Base-by-base conservation (phyloP, 2,329 filamentous ascomycete species). In the Neurospora sp. region DNA sequence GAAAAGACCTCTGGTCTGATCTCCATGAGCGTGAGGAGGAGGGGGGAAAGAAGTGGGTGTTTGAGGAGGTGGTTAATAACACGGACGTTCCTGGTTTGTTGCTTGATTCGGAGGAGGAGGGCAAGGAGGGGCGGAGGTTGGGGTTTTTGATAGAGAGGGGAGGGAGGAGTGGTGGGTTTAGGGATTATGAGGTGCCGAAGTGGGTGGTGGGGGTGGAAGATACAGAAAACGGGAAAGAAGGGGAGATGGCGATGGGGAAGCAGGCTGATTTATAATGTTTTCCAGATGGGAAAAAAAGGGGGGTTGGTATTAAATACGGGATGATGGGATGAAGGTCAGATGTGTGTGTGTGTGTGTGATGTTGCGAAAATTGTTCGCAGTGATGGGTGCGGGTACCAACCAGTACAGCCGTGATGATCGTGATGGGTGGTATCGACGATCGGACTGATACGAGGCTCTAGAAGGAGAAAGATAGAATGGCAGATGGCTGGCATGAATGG, bases 1-100 rank as follows among this genome's bases (percentile, higher is more conserved):
- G 87, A 0, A 76, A 79, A 70, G 87, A 89, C 72, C 75, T 89
- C 5, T 89, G 86, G 82, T 85, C 85, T 2, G 5, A 62, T 33
- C 0, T 62, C 3, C 52, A 62, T 1, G 52, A 33, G 52, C 23
- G 13, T 1, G 13, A 62, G 23, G 23, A 62, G 23, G 23, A 2
- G 17, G 80, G 87, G 23, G 73, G 78, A 33, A 78, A 76, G 1
- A 78, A 76, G 1, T 81, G 89, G 73, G 75, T 77, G 8, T 89
- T 85, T 73, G 79, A 82, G 7, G 80, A 81, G 68, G 76, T 88
- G 17, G 81, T 85, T 2, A 76, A 80, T 39, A 87, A 88, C 70
- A 73, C 73, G 66, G 87, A 90, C 72, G 74, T 89, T 68, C 87
- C 87, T 4, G 68, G 71, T n/a, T 82, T 84, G 66, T 73, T 89